Base-by-base conservation (phyloP, 1,139 yeast genomes). In the Blastobotrys aristatus region DNA sequence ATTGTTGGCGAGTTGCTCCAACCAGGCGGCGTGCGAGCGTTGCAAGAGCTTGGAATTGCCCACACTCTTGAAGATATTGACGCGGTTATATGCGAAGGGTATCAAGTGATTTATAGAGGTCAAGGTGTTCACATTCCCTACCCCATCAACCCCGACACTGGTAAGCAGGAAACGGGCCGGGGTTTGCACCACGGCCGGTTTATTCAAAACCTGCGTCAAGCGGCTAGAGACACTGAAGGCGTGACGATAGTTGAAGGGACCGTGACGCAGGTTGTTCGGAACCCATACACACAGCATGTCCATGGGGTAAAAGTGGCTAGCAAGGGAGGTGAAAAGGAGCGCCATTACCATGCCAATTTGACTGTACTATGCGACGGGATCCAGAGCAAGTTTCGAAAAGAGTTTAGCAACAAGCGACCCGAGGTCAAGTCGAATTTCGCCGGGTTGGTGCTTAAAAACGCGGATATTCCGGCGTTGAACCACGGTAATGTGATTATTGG, bases 1-100 rank as follows among this genome's bases (percentile, higher is more conserved):
- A 92, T 92, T 50, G 98, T 92, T 34, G 99, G 99, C 37, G 99
- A 92, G 66, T 75, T 92, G 60, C 75, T 92, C 75, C 99, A 92
- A 66, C 99, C 99, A 3, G 92, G 89, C 24, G 98, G 98, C 13
- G 71, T 90, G 32, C 79, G 84, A 62, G 94, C 96, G 0, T 72
- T 92, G 51, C 73, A 76, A 55, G 82, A 85, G 56, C 71, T 92
- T 30, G 97, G 97, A 3, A 80, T 92, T 85, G 76, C 77, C 24
- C 78, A 80, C 54, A 82, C 95, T 1, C 70, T 92, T 38, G 87
- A 88, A 59, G 79, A 79, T 51, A 92, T 92, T 49, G 92, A 82
- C 43, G 97, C 97, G 11, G 76, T 79, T 17, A 79, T 79, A 24
- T 87, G 82, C 38, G 68, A 76, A 32, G 99, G 99, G 5, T 92